phyloP scores from a whole-genome alignment of 345 rosid genomes.

The Luvunga scandens region DNA sequence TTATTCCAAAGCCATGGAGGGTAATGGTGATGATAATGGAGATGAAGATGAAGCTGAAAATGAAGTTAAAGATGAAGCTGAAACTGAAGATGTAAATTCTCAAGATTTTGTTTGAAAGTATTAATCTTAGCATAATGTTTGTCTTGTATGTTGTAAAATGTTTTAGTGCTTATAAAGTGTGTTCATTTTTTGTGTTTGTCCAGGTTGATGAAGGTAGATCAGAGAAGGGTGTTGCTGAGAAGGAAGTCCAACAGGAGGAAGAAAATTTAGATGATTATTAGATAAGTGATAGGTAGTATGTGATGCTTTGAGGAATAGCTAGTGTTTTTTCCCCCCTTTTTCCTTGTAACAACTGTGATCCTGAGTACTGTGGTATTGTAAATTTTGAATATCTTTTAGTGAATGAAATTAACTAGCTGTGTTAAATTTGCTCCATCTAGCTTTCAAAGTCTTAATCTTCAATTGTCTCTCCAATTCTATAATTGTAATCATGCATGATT shows the following conservation, averaged over 20 bases:
- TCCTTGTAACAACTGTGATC: not conserved
- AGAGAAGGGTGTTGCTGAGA: constrained; percentile 32
- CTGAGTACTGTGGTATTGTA: constrained; percentile 15
- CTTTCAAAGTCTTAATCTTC: not conserved
- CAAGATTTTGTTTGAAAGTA: not conserved
- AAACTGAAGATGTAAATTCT: constrained; percentile 28
- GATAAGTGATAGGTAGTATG: not conserved
- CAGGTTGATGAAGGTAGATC: constrained; percentile 47
- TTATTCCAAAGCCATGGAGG: constrained; percentile 43
- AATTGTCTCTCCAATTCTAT: not conserved
- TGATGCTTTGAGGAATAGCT: not conserved
- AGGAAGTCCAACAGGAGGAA: constrained; percentile 30
- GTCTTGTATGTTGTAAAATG: not conserved
- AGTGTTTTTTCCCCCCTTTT: not conserved
- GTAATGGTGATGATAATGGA: constrained; percentile 25
- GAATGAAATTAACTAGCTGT: not conserved
- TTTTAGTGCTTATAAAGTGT: constrained; percentile 2
- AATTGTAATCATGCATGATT: not conserved
- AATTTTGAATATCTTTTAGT: constrained; percentile 8
- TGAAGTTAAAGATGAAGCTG: not conserved
- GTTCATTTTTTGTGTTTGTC: constrained; percentile 11
- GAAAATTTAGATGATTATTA: constrained; percentile 42
- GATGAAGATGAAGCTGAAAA: constrained; percentile 18
- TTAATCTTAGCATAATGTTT: not conserved
- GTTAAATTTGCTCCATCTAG: not conserved